These are phyloP conservation scores for Rhinocladiella similis DNA, from an alignment of 2,329 filamentous ascomycete species.

Conservation along the genomic window DNA sequence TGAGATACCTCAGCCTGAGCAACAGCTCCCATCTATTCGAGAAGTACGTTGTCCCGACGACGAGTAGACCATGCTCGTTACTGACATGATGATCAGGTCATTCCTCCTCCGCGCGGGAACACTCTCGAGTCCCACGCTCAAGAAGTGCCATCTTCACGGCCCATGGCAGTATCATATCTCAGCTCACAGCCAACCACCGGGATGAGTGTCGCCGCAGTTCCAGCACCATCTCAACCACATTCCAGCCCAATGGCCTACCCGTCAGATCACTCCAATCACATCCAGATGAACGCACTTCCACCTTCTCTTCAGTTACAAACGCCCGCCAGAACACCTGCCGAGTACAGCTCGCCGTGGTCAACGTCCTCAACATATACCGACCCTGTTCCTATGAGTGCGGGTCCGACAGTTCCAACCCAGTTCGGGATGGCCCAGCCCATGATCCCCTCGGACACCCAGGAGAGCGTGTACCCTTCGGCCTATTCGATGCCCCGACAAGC, in stretches of 20 bases:
- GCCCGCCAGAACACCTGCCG: constrained; percentile 13
- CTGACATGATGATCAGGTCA: constrained; percentile 14
- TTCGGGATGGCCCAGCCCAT: constrained; percentile 15
- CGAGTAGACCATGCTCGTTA: not conserved
- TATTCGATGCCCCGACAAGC: constrained; percentile 13
- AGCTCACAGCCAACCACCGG: constrained; percentile 18
- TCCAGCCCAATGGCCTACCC: constrained; percentile 13
- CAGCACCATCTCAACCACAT: constrained; percentile 14
- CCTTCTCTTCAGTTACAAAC: constrained; percentile 13
- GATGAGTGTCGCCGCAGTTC: constrained; percentile 13
- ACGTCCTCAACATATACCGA: constrained; percentile 17
- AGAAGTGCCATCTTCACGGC: constrained; percentile 12
- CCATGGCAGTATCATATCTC: constrained; percentile 19
- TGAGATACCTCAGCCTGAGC: constrained; percentile 12
- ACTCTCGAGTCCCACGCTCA: constrained; percentile 7
- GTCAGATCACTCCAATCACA: constrained; percentile 8
- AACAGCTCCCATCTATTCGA: constrained; percentile 22
- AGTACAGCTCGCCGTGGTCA: constrained; percentile 21
- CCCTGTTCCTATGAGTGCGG: constrained; percentile 11
- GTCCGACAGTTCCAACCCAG: constrained; percentile 11
- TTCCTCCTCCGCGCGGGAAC: constrained; percentile 17
- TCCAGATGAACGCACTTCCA: constrained; percentile 14
- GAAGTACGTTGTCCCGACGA: constrained; percentile 13
- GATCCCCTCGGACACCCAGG: constrained; percentile 18
- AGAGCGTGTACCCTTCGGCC: constrained; percentile 15